Percentiles rank a stretch among this genome's conserved stretches.
Conservation (phyloP, 331 rosid species). For the Rhamnella rubrinervis region DNA sequence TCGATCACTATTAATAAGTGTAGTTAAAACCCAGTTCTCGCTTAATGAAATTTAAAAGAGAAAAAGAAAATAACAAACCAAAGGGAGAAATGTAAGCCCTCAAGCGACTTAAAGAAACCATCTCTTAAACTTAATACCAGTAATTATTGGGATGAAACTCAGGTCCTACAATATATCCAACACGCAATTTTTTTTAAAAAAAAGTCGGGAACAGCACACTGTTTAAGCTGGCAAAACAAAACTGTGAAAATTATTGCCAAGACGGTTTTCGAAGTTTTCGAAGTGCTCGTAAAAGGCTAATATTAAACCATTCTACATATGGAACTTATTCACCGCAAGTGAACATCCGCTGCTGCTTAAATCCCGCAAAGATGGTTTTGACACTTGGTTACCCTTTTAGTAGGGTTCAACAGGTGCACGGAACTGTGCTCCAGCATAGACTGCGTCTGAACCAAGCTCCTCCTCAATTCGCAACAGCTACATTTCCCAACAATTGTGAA, state of each 20-base stretch:
- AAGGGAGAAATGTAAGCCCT: not conserved
- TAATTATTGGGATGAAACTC: conserved; percentile 7
- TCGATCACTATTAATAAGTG: too few species aligned
- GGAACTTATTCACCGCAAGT: conserved; percentile 45
- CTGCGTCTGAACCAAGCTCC: conserved; percentile 84
- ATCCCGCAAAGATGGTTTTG: conserved; percentile 19
- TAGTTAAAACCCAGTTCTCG: too few species aligned
- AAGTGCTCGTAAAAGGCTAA: conserved; percentile 21
- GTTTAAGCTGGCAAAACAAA: conserved; percentile 34
- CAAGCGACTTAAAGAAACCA: not conserved
- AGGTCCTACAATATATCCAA: conserved; percentile 15
- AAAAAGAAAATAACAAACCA: not conserved
- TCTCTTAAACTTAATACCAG: not conserved
- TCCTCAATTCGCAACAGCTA: conserved; percentile 95
- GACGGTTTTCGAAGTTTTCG: not conserved
- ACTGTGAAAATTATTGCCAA: conserved; percentile 45
- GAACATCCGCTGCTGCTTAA: conserved; percentile 31
- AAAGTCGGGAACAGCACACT: conserved; percentile 17
- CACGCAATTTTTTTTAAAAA: not conserved
- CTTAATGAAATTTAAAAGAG: not conserved
- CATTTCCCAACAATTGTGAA: not conserved
- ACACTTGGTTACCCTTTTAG: conserved; percentile 19
- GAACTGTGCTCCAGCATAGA: conserved; percentile 82
- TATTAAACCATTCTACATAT: conserved; percentile 23
- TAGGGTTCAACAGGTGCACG: conserved; percentile 86